Evolutionary conservation across 495 filamentous ascomycete species (phyloP).

Genomic region (Penicillium atrosanguineum): DNA sequence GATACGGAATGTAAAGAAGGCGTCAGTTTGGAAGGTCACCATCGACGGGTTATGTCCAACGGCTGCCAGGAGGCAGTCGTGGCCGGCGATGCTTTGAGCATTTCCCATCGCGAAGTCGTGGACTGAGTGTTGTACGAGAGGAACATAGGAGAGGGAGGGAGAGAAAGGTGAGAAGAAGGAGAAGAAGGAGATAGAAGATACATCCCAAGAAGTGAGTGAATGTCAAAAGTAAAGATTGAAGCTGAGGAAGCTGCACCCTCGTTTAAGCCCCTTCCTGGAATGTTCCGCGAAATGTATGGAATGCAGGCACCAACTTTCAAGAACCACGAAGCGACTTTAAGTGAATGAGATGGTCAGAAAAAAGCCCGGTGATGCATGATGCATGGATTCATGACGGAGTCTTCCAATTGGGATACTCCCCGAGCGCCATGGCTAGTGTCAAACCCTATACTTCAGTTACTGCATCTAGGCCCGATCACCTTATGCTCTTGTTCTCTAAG

Average conservation of each 20-base stretch:
- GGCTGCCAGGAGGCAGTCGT: slow-evolving; percentile 13
- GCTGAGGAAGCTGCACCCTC: not conserved
- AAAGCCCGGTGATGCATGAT: not conserved
- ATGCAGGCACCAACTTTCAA: not conserved
- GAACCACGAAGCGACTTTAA: not conserved
- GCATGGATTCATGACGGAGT: not conserved
- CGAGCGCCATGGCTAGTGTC: not conserved
- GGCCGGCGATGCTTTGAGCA: slow-evolving; percentile 9
- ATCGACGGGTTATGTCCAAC: slow-evolving; percentile 9
- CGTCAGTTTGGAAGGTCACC: slow-evolving; percentile 8
- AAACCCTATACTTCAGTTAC: slow-evolving; percentile 1
- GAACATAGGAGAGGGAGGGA: not conserved
- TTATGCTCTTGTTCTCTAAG: no score
- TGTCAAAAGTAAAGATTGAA: no score
- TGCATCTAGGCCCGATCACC: no score
- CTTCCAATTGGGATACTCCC: not conserved
- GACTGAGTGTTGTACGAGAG: not conserved
- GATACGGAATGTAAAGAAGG: slow-evolving; percentile 1
- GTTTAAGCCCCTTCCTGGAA: not conserved
- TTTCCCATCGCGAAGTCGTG: slow-evolving; percentile 6
- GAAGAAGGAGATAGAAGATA: not conserved
- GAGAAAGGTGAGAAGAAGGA: not conserved
- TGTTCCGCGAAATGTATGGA: not conserved
- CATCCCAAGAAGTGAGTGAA: not conserved
- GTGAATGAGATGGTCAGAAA: not conserved